These are phyloP conservation scores for Rhodofomes roseus DNA, from an alignment of 1,284 basidiomycete genomes.

Conservation along the genomic window DNA sequence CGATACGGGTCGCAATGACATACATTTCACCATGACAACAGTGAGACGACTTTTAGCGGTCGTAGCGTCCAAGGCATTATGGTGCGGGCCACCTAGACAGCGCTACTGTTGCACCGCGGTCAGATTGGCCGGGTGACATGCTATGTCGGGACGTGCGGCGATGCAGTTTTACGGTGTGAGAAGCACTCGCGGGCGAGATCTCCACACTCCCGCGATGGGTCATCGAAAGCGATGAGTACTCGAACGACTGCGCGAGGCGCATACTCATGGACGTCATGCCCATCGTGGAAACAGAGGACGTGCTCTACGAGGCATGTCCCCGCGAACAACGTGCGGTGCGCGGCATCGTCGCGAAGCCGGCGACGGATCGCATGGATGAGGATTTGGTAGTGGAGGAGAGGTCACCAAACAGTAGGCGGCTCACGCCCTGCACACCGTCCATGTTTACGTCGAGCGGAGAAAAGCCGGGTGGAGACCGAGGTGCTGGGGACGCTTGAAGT, in stretches of 20 bases:
- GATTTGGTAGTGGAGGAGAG: conserved; percentile 20
- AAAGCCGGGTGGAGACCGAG: conserved; percentile 6
- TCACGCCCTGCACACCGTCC: conserved; percentile 60
- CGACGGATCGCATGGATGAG: conserved; percentile 7
- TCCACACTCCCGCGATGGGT: conserved; percentile 15
- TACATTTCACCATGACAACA: too few species aligned
- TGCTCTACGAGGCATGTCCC: conserved; percentile 23
- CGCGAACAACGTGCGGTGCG: conserved; percentile 16
- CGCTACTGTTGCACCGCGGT: too few species aligned
- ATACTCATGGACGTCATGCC: conserved; percentile 33
- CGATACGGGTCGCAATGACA: conserved; percentile 34
- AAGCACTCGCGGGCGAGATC: conserved; percentile 16
- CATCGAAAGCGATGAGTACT: conserved; percentile 39
- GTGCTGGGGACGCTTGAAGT: conserved; percentile 11
- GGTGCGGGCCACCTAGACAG: too few species aligned
- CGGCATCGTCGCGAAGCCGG: conserved; percentile 2
- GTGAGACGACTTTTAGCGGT: too few species aligned
- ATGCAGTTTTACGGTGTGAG: conserved; percentile 17
- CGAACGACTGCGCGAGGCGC: conserved; percentile 42
- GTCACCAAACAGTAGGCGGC: conserved; percentile 41
- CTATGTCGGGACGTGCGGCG: conserved; percentile 10
- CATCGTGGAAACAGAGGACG: conserved; percentile 26
- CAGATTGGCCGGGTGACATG: too few species aligned
- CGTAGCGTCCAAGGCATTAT: too few species aligned
- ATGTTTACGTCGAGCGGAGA: conserved; percentile 49